Percentiles rank a stretch among this genome's conserved stretches.
phyloP scores from a whole-genome alignment of 768 basidiomycete species.

The Piloderma croceum region DNA sequence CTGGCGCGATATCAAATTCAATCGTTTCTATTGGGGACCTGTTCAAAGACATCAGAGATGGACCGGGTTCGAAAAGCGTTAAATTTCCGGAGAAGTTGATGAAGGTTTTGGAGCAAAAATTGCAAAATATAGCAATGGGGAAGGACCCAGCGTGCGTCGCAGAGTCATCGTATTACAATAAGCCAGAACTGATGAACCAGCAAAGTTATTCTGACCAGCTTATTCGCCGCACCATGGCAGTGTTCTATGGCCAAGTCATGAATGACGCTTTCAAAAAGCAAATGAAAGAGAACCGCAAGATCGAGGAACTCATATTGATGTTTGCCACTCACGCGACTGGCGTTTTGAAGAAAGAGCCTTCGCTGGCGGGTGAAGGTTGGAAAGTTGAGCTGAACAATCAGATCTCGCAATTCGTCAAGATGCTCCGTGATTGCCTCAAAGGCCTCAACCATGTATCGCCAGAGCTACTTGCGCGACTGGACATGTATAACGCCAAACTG shows the following conservation, averaged over 20 bases:
- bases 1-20: conserved; percentile 54
- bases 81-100: conserved; percentile 93
- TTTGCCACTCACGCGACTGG: conserved; percentile 89
- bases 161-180: not conserved
- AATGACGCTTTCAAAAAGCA: conserved; percentile 80
- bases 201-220: conserved; percentile 84
- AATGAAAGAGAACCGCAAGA: conserved; percentile 94
- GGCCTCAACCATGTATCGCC: conserved; percentile 72
- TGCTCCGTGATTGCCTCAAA: conserved; percentile 76
- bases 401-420: conserved; percentile 80
- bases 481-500: conserved; percentile 78
- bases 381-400: conserved; percentile 91
- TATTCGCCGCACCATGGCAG: conserved; percentile 83
- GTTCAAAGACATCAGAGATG: conserved; percentile 73
- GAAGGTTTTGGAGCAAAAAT: conserved; percentile 82
- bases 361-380: conserved; percentile 82
- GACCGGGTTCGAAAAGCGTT: conserved; percentile 77
- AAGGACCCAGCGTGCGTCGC: conserved; percentile 77
- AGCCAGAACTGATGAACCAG: conserved; percentile 5
- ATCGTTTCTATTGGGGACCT: conserved; percentile 66
- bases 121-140: conserved; percentile 92
- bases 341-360: conserved; percentile 84
- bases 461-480: conserved; percentile 76
- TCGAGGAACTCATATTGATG: conserved; percentile 94
- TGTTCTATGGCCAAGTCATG: conserved; percentile 88